Evolutionary conservation across 805 yeast species (phyloP), one percentile per base, ranked within the genome.

Genomic region (Wickerhamomyces hampshirensis): DNA sequence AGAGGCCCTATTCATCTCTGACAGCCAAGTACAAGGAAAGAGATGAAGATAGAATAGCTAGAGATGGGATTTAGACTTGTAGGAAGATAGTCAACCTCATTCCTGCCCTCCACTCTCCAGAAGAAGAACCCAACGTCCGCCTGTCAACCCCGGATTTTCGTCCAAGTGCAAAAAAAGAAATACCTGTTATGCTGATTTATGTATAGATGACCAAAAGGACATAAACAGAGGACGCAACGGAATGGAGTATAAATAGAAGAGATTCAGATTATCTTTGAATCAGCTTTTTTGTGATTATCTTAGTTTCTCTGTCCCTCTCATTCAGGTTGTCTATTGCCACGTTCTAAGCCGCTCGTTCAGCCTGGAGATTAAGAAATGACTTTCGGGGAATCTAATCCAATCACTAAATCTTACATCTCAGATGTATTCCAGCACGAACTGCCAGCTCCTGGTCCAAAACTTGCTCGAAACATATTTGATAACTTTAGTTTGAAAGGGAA

Each of bases 401-500:
- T 30, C 24, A 41, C 37, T 32, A 42, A 38, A 23, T 49, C 54
- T 6, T 52, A 49, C 47, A 46, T 49, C 35, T 45, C 50, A 1
- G 54, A 52, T 23, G 50, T 41, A 14, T 46, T 46, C 41, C 38
- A 36, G 15, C 44, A 50, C 18, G 66, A 70, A 7, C 61, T 77
- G 15, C 86, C 87, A 37, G 61, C 63, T 35, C 64, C 69, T 33
- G 63, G 66, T 12, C 88, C 88, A 33, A 56, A 61, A 42, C 59
- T 76, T 26, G 62, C 76, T 19, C 59, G 63, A 35, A 60, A 68
- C 53, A 77, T 80, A 24, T 61, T 80, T 44, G 89, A 82, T 43
- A 66, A 83, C 46, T 84, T 86, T 60, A 79, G 86, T 4, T 69
- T 86, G 42, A 80, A 80, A 62, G 94, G 93, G 18, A 85, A 84